Base-by-base conservation (phyloP, 2,329 filamentous ascomycete genomes). In the Penicillium sp. region DNA sequence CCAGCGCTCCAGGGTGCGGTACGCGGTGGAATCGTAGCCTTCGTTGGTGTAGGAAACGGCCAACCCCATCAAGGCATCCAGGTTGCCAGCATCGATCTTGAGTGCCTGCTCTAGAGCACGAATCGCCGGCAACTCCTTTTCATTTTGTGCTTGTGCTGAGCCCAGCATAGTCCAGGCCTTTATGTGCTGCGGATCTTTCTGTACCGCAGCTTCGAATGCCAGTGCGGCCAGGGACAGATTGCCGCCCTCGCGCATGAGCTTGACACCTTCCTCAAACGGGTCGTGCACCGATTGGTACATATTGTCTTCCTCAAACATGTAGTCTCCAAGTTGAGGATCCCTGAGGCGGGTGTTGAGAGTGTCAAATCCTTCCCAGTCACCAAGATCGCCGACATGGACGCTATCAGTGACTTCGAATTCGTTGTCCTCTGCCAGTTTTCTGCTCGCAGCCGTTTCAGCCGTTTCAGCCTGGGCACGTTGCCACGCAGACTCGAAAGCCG, bases 21-120 rank as follows among this genome's bases (percentile, higher is more conserved):
- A 98, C 32, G 92, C 90, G 13, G 89, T 94, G 59, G 85, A 90
- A 66, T 98, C 92, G 68, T 96, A 98, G 46, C 90, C 92, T 69
- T 98, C 92, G 68, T 98, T 98, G 32, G 92, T 98, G 66, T 98
- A 98, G 4, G 86, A 94, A 13, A 98, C 90, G 10, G 90, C 88
- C 35, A 98, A 72, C 1, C 87, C 89, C 90, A 98, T 96, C 30
- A 98, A 75, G 0, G 89, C 90, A 42, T 85, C 79, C 13, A 93
- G 75, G 59, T 95, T 95, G 55, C 80, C 82, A 0, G 88, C 82
- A 55, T 96, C 89, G 17, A 92, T 73, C 64, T 89, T 90, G 47
- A 95, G 69, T 1, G 90, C 88, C 61, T 92, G 85, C 65, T 96
- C 90, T 43, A 96, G 73, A 2, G 92, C 92, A 22, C 92, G 82